phyloP scores from a whole-genome alignment of 345 rosid genomes.

The Populus pruinosa region DNA sequence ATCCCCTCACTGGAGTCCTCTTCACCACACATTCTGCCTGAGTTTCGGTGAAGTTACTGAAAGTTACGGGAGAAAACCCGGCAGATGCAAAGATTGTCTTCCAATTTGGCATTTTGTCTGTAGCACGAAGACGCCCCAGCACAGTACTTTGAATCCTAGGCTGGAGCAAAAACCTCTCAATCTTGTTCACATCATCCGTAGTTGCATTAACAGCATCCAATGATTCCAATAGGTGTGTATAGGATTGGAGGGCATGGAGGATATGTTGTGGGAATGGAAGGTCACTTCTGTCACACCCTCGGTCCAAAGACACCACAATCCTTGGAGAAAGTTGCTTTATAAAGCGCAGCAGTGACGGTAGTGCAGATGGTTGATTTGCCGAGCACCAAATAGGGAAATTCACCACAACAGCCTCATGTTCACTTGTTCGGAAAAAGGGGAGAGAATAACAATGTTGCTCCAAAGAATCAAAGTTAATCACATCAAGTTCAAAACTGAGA shows the following conservation, averaged over 20 bases:
- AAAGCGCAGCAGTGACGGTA: constrained; percentile 58
- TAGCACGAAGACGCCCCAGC: constrained; percentile 53
- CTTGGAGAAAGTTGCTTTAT: constrained; percentile 75
- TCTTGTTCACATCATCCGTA: constrained; percentile 68
- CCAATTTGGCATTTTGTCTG: constrained; percentile 65
- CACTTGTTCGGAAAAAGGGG: constrained; percentile 36
- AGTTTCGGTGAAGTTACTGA: constrained; percentile 76
- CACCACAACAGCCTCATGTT: constrained; percentile 47
- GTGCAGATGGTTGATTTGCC: constrained; percentile 34
- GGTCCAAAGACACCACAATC: constrained; percentile 72
- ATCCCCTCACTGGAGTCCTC: constrained; percentile 65
- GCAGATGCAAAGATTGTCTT: constrained; percentile 61
- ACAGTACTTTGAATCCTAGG: constrained; percentile 68
- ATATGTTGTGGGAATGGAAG: constrained; percentile 72
- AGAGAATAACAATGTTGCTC: constrained; percentile 34
- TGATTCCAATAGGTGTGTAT: constrained; percentile 64
- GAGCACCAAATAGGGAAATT: constrained; percentile 48
- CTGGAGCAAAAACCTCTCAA: constrained; percentile 69
- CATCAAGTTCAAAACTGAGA: constrained; percentile 47
- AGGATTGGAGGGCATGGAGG: constrained; percentile 62
- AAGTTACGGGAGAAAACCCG: constrained; percentile 60
- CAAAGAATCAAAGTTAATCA: constrained; percentile 42
- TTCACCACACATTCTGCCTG: constrained; percentile 84
- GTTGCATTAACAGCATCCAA: constrained; percentile 76
- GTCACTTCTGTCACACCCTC: constrained; percentile 78